Percentiles rank a stretch among this genome's conserved stretches.
Evolutionary conservation across 495 filamentous ascomycete genomes (phyloP).

Genomic region (Neurospora cerealis): DNA sequence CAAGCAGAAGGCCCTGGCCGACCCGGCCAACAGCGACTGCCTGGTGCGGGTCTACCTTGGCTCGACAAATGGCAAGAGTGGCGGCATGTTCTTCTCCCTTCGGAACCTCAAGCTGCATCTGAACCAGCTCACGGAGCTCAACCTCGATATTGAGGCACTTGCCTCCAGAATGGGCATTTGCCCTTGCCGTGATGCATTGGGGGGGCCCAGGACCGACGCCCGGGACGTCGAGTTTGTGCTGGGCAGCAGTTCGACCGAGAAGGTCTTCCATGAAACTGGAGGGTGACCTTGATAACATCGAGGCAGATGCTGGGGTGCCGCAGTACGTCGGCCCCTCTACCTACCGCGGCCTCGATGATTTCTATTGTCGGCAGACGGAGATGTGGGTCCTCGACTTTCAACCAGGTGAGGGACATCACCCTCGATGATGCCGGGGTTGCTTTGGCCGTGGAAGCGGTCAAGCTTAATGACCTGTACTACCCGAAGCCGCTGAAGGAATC

Average conservation of each 20-base stretch:
- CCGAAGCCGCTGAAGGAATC: conserved; percentile 11
- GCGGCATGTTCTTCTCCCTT: conserved; percentile 5
- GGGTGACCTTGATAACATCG: background rate
- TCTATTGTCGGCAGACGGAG: conserved; percentile 7
- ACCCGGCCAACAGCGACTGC: conserved; percentile 17
- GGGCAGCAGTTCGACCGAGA: background rate
- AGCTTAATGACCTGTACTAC: conserved; percentile 14
- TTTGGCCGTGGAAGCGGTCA: conserved; percentile 10
- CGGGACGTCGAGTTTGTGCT: conserved; percentile 15
- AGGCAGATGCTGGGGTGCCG: background rate
- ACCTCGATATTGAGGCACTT: conserved; percentile 1
- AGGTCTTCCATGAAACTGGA: background rate
- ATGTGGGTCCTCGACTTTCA: conserved; percentile 21
- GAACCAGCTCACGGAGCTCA: conserved; percentile 9
- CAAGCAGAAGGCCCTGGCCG: conserved; percentile 1
- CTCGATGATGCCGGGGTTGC: conserved; percentile 15
- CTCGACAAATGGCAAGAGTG: conserved; percentile 1
- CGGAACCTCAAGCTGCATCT: conserved; percentile 12
- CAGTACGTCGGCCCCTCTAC: background rate
- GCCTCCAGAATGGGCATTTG: conserved; percentile 1
- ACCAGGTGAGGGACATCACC: conserved; percentile 16
- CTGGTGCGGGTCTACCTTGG: conserved; percentile 20
- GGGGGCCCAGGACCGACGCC: conserved; percentile 6
- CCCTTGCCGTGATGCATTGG: conserved; percentile 11
- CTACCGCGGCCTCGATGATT: background rate